Evolutionary conservation across 2,329 filamentous ascomycete species (phyloP), one percentile per base, ranked within the genome.

Genomic region (Arthrobotrys entomopaga): DNA sequence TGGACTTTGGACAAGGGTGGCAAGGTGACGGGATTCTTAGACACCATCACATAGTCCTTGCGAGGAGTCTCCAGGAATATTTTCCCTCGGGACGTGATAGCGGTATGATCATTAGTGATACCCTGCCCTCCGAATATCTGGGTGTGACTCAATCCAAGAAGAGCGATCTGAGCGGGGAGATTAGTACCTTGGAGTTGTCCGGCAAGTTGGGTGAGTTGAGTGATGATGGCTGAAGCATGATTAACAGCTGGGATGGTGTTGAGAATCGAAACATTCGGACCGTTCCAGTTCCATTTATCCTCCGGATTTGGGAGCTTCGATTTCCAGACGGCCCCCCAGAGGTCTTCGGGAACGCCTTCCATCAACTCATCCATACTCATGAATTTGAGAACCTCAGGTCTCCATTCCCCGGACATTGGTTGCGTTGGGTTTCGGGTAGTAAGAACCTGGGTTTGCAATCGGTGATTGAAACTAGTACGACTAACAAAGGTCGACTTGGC

Each of bases 291-390:
- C 69, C 69, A 73, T 22, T 65, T 73, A n/a, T 73, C 61, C 11
- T 56, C 46, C n/a, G 48, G 61, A 13, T 66, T 56, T 3, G 61
- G 34, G 19, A 73, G 19, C 20, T 53, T 65, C n/a, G 61, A 66
- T n/a, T 50, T 58, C 71, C 71, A 75, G 11, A 50, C 50, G 0
- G 50, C 64, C 2, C 34, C 64, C 71, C 71, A 75, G 10, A 65
- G 34, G n/a, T 75, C 65, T 15, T 49, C 38, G 6, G 71, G 64
- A 6, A 75, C 48, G 11, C 46, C 71, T 22, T 59, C 57, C 64
- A 75, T 75, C 54, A 75, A 43, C 20, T 75, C 64, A 15, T 66
- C 61, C 57, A 75, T 59, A 29, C 57, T 61, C n/a, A 63, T 40
- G 20, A 75, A 75, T 26, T 65, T 75, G 22, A 65, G 34, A 2